Conservation (phyloP, 345 rosid genomes). For the Populus deltoides region DNA sequence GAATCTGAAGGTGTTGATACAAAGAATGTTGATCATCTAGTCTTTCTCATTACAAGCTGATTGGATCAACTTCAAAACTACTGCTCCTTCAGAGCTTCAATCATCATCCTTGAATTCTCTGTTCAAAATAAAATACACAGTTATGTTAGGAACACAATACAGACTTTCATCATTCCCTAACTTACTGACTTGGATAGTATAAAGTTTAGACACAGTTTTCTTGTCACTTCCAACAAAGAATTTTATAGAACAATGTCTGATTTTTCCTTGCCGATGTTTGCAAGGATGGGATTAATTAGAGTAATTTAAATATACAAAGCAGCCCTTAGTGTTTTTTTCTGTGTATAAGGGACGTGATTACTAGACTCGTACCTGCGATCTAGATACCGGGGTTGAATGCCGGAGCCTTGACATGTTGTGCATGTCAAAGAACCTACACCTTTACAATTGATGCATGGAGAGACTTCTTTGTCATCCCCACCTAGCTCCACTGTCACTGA, state of each 20-base stretch:
- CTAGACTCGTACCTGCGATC: conserved; percentile 69
- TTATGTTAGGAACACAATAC: neutral
- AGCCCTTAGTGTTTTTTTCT: too few relatives aligned
- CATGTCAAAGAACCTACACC: conserved; percentile 85
- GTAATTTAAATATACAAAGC: neutral
- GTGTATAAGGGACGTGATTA: neutral
- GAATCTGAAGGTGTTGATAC: neutral
- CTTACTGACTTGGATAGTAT: neutral
- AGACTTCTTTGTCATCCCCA: conserved; percentile 73
- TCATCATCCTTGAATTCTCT: conserved; percentile 50
- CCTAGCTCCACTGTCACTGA: conserved; percentile 66
- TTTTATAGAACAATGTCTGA: neutral
- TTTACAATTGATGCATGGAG: conserved; percentile 73
- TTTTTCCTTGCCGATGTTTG: neutral
- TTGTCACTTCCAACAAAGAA: neutral
- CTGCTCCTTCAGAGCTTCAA: conserved; percentile 26
- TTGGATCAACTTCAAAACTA: conserved; percentile 13
- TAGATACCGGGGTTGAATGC: conserved; percentile 96
- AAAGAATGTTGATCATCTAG: neutral
- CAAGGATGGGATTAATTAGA: neutral
- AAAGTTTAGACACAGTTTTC: neutral
- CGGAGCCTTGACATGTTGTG: conserved; percentile 93
- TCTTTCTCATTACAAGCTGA: neutral
- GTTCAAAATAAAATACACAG: neutral
- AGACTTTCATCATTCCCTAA: neutral